Conservation (phyloP, 2,329 filamentous ascomycete genomes). For the Harringtonia aguacate region DNA sequence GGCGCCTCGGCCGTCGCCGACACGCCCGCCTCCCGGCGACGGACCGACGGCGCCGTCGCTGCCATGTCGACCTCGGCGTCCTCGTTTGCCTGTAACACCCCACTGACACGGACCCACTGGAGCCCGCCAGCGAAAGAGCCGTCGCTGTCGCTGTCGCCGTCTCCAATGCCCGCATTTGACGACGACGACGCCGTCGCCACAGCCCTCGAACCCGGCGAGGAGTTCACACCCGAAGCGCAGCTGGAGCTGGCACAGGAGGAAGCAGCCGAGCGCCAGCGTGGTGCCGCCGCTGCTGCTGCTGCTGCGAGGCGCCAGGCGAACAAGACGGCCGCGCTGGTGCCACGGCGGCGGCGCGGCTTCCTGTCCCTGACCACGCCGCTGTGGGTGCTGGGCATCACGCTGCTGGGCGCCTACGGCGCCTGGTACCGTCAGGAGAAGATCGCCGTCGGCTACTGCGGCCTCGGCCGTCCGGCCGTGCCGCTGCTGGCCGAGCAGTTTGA, state of each 20-base stretch:
- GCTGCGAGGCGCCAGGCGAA: constrained; percentile 10
- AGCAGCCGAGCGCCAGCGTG: constrained; percentile 37
- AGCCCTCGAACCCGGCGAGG: constrained; percentile 71
- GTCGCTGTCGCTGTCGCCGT: no score
- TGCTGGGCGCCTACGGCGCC: constrained; percentile 61
- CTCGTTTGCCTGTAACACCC: neutral
- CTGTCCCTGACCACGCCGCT: constrained; percentile 49
- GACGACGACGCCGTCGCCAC: constrained; percentile 10
- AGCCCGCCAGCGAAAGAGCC: neutral
- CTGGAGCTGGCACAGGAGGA: constrained; percentile 67
- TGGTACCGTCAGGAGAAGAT: constrained; percentile 95
- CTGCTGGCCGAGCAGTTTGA: constrained; percentile 27
- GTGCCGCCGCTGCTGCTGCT: constrained; percentile 29
- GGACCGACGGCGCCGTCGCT: neutral
- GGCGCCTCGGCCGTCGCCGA: neutral
- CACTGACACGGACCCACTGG: neutral
- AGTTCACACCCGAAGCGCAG: constrained; percentile 89
- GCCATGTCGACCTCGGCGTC: neutral
- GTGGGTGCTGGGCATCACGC: constrained; percentile 57
- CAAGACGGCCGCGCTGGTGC: constrained; percentile 1
- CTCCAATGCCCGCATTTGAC: neutral
- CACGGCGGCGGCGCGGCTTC: constrained; percentile 26
- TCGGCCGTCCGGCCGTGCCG: constrained; percentile 53
- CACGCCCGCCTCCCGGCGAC: neutral
- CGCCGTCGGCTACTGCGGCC: constrained; percentile 89